Conservation (phyloP, 768 basidiomycete genomes). For the Crepidotus variabilis region DNA sequence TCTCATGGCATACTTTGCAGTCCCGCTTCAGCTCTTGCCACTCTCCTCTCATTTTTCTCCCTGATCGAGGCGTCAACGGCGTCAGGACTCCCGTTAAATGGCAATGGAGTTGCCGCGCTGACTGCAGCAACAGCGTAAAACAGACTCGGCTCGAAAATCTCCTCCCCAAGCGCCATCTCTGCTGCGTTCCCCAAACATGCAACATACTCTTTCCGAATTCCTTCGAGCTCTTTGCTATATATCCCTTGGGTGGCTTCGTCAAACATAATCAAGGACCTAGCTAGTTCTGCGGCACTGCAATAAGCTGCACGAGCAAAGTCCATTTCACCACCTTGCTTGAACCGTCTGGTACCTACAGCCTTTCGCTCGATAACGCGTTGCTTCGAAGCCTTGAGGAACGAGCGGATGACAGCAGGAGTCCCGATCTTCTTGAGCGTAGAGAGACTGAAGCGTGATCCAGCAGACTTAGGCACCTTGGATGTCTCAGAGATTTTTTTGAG, state of each 20-base stretch:
- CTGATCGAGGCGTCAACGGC: constrained; percentile 11
- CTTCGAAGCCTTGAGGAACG: constrained; percentile 17
- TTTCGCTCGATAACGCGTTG: constrained; percentile 15
- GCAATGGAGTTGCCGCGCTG: constrained; percentile 14
- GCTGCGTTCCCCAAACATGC: constrained; percentile 30
- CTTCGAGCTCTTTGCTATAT: constrained; percentile 15
- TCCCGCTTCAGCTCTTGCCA: constrained; percentile 5
- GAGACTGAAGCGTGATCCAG: constrained; percentile 11
- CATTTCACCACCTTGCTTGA: constrained; percentile 11
- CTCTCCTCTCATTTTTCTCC: constrained; percentile 21
- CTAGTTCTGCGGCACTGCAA: constrained; percentile 26
- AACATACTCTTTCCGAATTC: constrained; percentile 24
- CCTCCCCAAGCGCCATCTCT: constrained; percentile 26
- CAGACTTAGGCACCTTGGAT: constrained; percentile 20
- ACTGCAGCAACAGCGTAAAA: constrained; percentile 21
- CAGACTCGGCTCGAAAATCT: constrained; percentile 19
- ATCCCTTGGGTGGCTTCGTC: constrained; percentile 23
- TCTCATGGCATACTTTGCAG: neutral
- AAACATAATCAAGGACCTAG: constrained; percentile 26
- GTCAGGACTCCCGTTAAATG: constrained; percentile 7
- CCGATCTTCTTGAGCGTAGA: constrained; percentile 22
- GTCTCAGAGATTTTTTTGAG: constrained; percentile 15
- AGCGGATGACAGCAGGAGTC: constrained; percentile 16
- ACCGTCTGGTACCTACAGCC: constrained; percentile 18
- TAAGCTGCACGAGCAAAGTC: constrained; percentile 21